These are phyloP conservation scores for Sporothrix humicola DNA, from an alignment of 2,329 filamentous ascomycete genomes.

Conservation along the genomic window DNA sequence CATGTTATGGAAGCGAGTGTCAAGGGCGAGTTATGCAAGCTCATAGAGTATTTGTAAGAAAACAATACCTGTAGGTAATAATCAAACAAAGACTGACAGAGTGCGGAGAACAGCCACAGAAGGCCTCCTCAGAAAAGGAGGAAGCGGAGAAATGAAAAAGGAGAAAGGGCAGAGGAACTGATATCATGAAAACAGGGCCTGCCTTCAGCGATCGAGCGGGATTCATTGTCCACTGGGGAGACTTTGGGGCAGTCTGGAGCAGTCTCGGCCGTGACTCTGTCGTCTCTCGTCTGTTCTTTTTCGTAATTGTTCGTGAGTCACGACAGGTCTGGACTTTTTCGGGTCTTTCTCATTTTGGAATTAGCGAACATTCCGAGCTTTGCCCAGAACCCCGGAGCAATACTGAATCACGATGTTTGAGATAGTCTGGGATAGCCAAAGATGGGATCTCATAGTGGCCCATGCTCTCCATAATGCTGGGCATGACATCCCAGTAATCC, in stretches of 20 bases:
- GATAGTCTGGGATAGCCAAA: not conserved
- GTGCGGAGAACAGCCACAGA: slow-evolving; percentile 10
- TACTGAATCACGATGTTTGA: not conserved
- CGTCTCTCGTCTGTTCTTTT: too few species aligned
- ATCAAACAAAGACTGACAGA: not conserved
- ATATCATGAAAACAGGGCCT: slow-evolving; percentile 10
- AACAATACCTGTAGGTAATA: not conserved
- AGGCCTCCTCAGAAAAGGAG: not conserved
- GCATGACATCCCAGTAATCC: too few species aligned
- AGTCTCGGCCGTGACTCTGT: too few species aligned
- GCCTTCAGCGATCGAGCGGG: not conserved
- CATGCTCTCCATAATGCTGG: not conserved
- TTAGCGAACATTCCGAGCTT: too few species aligned
- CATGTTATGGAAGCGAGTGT: not conserved
- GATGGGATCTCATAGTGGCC: not conserved
- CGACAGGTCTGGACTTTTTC: not conserved
- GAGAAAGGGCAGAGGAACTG: not conserved
- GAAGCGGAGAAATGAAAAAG: not conserved
- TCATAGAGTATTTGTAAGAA: not conserved
- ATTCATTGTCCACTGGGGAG: not conserved
- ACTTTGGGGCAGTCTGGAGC: not conserved
- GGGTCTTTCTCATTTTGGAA: too few species aligned
- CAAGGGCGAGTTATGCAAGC: not conserved
- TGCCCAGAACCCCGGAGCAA: too few species aligned
- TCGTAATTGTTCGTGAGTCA: not conserved